These are phyloP conservation scores for Phycomyces blakesleeanus DNA, from an alignment of 192 early-diverging fungal species.

Conservation along the genomic window DNA sequence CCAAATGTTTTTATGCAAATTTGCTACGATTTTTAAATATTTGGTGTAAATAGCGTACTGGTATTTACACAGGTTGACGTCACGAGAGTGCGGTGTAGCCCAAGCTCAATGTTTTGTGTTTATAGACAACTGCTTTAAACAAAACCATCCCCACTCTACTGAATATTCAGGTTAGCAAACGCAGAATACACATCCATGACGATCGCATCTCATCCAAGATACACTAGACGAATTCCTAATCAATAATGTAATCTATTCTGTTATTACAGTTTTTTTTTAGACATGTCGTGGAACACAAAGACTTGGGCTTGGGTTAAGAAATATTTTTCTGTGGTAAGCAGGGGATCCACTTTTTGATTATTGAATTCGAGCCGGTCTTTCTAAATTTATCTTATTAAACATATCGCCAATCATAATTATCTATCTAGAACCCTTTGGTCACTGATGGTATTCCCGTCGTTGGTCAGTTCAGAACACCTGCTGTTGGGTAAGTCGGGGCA, in stretches of 20 bases:
- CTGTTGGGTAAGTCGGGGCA: constrained; percentile 48
- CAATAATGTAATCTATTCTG: background rate
- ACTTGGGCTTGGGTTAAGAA: constrained; percentile 44
- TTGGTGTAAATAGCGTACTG: too few relatives aligned
- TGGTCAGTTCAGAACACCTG: constrained; percentile 65
- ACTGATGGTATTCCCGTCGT: constrained; percentile 64
- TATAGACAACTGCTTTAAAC: background rate
- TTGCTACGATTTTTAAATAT: too few relatives aligned
- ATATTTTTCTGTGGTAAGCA: constrained; percentile 41
- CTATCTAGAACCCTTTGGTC: constrained; percentile 53
- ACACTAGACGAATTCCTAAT: background rate
- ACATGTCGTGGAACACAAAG: constrained; percentile 39
- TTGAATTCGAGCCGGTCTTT: background rate
- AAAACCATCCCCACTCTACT: constrained; percentile 2
- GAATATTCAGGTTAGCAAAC: background rate
- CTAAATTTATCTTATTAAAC: background rate
- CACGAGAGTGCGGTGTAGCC: background rate
- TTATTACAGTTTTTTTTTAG: background rate
- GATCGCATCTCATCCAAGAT: too few relatives aligned
- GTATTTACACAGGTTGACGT: background rate
- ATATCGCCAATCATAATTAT: background rate
- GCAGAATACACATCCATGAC: too few relatives aligned
- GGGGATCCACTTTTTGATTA: too few relatives aligned
- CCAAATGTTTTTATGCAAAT: too few relatives aligned
- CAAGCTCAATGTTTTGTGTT: background rate